phyloP scores from a whole-genome alignment of 805 yeast species.

The Cyberlindnera xishuangbannaensis region DNA sequence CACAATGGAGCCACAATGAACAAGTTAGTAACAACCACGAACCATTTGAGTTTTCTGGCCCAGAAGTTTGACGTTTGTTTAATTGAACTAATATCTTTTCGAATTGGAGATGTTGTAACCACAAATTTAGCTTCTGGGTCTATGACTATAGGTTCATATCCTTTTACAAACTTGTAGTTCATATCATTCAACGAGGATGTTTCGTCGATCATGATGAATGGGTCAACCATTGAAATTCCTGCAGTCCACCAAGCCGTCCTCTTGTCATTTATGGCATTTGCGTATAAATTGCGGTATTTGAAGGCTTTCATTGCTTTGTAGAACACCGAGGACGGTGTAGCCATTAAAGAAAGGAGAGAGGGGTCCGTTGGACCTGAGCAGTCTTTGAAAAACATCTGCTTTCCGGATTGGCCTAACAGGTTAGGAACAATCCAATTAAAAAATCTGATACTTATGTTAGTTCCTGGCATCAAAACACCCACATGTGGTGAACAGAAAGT shows the following conservation, averaged over 20 bases:
- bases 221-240: conserved; percentile 58
- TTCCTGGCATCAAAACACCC: conserved; percentile 57
- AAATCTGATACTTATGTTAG: conserved; percentile 39
- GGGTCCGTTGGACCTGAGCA: conserved; percentile 17
- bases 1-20: conserved; percentile 57
- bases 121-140: conserved; percentile 43
- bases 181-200: conserved; percentile 37
- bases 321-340: conserved; percentile 56
- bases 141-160: conserved; percentile 53
- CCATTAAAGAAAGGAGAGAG: conserved; percentile 60
- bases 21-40: conserved; percentile 38
- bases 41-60: conserved; percentile 41
- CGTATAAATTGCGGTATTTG: conserved; percentile 52
- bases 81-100: conserved; percentile 3
- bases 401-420: conserved; percentile 65
- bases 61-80: conserved; percentile 25
- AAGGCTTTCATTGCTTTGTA: conserved; percentile 50
- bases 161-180: conserved; percentile 38
- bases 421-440: conserved; percentile 63
- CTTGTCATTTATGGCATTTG: conserved; percentile 74
- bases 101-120: conserved; percentile 20
- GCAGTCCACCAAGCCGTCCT: conserved; percentile 83
- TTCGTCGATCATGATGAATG: conserved; percentile 40
- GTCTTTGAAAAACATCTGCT: conserved; percentile 66
- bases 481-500: conserved; percentile 70